Conservation (phyloP, 2,329 filamentous ascomycete species). For the Byssothecium circinans region DNA sequence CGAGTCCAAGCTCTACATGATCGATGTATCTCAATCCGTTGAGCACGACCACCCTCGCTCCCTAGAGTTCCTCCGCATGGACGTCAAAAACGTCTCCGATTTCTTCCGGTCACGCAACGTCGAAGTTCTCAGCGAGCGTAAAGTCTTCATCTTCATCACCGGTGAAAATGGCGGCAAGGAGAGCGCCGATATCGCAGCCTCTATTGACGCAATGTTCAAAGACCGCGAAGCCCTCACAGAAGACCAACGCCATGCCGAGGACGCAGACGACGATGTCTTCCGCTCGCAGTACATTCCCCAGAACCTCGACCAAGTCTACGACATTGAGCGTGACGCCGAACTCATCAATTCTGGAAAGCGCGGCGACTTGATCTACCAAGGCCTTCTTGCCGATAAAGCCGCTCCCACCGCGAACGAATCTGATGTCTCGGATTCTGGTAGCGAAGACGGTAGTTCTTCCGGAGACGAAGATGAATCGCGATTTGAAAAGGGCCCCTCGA, state of each 20-base stretch:
- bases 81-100: conserved; percentile 94
- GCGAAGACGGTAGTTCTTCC: conserved; percentile 18
- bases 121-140: conserved; percentile 74
- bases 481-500: conserved; percentile 37
- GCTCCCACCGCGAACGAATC: conserved; percentile 42
- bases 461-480: conserved; percentile 35
- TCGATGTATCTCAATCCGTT: conserved; percentile 96
- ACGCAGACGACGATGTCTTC: conserved; percentile 90
- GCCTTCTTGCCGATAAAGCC: conserved; percentile 72
- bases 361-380: conserved; percentile 79
- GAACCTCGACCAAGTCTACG: conserved; percentile 93
- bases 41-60: conserved; percentile 94
- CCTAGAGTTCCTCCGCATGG: conserved; percentile 93
- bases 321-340: conserved; percentile 87
- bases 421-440: conserved; percentile 44
- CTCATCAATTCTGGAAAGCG: conserved; percentile 73
- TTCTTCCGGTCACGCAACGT: conserved; percentile 90
- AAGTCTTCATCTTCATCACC: conserved; percentile 84
- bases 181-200: conserved; percentile 61
- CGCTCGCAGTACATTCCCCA: conserved; percentile 95
- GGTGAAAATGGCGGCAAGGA: conserved; percentile 61
- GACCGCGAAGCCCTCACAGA: conserved; percentile 53
- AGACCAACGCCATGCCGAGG: conserved; percentile 58
- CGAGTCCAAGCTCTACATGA: conserved; percentile 80
- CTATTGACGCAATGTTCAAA: conserved; percentile 69